phyloP scores from a whole-genome alignment of 2,329 filamentous ascomycete genomes.

The Penicillium sp. region DNA sequence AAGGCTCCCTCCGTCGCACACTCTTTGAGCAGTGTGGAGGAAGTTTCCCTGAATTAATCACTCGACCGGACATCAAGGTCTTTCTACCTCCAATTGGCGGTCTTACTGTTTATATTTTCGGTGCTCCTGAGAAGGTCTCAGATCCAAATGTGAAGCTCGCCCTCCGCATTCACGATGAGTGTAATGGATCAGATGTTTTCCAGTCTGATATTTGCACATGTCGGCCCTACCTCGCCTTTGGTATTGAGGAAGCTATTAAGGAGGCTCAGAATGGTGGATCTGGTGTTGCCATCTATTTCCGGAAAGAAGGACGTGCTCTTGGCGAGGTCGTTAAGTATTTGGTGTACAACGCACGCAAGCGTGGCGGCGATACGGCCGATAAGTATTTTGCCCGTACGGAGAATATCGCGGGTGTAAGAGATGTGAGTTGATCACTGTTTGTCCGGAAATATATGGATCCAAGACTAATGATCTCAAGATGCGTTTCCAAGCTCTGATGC shows the following conservation, averaged over 20 bases:
- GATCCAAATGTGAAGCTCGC: slow-evolving; percentile 79
- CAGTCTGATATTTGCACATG: slow-evolving; percentile 98
- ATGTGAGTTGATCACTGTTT: slow-evolving; percentile 28
- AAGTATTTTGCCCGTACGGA: slow-evolving; percentile 94
- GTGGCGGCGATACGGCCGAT: slow-evolving; percentile 39
- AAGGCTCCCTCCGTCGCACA: slow-evolving; percentile 78
- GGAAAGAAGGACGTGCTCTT: slow-evolving; percentile 91
- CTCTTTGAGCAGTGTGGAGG: slow-evolving; percentile 95
- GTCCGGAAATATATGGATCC: not conserved
- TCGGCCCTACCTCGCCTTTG: slow-evolving; percentile 86
- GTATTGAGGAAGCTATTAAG: slow-evolving; percentile 95
- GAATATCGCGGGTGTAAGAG: slow-evolving; percentile 95
- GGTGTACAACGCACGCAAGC: slow-evolving; percentile 60
- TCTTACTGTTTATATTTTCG: slow-evolving; percentile 95
- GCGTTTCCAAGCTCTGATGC: slow-evolving; percentile 98
- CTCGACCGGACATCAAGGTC: slow-evolving; percentile 87
- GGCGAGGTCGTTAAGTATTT: slow-evolving; percentile 90
- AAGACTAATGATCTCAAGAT: slow-evolving; percentile 49
- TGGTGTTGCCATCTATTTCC: slow-evolving; percentile 96
- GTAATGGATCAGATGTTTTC: slow-evolving; percentile 96
- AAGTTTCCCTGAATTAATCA: slow-evolving; percentile 95
- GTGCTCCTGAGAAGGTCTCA: slow-evolving; percentile 90
- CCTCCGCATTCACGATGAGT: slow-evolving; percentile 82
- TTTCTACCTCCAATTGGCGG: slow-evolving; percentile 96
- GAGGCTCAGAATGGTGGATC: slow-evolving; percentile 92